These are phyloP conservation scores for Pseudogymnoascus sp. DNA, from an alignment of 2,329 filamentous ascomycete species.

Conservation along the genomic window DNA sequence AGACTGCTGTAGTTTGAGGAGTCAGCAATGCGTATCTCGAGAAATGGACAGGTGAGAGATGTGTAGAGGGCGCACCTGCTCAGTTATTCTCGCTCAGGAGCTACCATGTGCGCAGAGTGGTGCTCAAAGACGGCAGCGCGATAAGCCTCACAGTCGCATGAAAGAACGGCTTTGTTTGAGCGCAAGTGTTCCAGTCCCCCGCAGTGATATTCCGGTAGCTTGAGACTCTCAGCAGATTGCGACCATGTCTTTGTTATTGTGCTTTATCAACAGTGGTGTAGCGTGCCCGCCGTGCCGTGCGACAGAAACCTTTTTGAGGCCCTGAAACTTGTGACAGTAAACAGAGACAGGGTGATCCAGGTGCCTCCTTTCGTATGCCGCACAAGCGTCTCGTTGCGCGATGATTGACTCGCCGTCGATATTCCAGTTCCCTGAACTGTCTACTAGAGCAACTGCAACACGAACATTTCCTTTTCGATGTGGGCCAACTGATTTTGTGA, in stretches of 20 bases:
- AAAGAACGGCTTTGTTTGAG: conserved; percentile 5
- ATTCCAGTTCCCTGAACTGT: not conserved
- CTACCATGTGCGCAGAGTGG: conserved; percentile 10
- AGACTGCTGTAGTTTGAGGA: conserved; percentile 19
- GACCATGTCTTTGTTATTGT: conserved; percentile 8
- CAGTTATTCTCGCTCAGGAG: conserved; percentile 5
- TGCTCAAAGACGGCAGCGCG: not conserved
- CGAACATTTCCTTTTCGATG: not conserved
- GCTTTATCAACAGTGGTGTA: conserved; percentile 7
- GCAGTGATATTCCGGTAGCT: not conserved
- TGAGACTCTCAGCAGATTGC: conserved; percentile 6
- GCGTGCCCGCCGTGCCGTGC: conserved; percentile 3
- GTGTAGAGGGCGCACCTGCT: not conserved
- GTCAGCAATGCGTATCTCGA: conserved; percentile 12
- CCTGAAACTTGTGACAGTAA: conserved; percentile 7
- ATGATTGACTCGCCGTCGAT: not conserved
- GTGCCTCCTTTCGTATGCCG: not conserved
- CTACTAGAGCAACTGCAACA: not conserved
- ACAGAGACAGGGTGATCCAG: conserved; percentile 7
- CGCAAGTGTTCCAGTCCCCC: conserved; percentile 2
- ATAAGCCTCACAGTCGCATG: conserved; percentile 1
- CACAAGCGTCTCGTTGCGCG: not conserved
- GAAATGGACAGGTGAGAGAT: not conserved
- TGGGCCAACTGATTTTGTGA: conserved; percentile 3
- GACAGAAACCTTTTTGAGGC: not conserved